Conservation (phyloP, 139 green algal genomes). For the Tetratostichococcus sp. region DNA sequence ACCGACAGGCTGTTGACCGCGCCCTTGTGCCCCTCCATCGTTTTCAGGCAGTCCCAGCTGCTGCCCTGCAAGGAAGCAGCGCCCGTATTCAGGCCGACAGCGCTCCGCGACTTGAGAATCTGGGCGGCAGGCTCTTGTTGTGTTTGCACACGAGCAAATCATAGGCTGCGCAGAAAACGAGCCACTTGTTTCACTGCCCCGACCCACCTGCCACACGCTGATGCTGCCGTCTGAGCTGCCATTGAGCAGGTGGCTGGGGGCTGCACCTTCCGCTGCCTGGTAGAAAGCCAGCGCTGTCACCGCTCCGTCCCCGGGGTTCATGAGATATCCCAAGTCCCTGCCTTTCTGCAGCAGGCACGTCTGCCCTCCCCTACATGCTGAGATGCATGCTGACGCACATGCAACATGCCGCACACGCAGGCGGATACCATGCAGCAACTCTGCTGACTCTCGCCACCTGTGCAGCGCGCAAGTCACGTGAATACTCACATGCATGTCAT, state of each 20-base stretch:
- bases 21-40: conserved; percentile 54
- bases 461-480: too few species aligned
- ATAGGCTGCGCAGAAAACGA: too few species aligned
- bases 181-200: conserved; percentile 6
- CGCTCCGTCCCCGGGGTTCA: conserved; percentile 75
- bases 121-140: too few species aligned
- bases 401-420: not conserved
- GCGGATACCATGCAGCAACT: too few species aligned
- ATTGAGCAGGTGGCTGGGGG: conserved; percentile 71
- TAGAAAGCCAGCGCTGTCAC: conserved; percentile 69
- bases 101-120: too few species aligned
- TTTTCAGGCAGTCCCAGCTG: conserved; percentile 74
- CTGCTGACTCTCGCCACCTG: too few species aligned
- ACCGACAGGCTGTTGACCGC: conserved; percentile 59
- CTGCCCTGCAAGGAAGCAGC: conserved; percentile 3
- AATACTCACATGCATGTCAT: conserved; percentile 56
- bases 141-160: too few species aligned
- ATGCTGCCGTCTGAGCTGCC: conserved; percentile 76
- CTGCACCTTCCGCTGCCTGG: conserved; percentile 25
- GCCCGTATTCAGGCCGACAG: too few species aligned
- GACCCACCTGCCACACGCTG: conserved; percentile 59
- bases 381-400: conserved; percentile 22
- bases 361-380: not conserved
- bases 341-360: not conserved
- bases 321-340: conserved; percentile 72